These are phyloP conservation scores for Pezicula rhizophila DNA, from an alignment of 2,329 filamentous ascomycete species.

Conservation along the genomic window DNA sequence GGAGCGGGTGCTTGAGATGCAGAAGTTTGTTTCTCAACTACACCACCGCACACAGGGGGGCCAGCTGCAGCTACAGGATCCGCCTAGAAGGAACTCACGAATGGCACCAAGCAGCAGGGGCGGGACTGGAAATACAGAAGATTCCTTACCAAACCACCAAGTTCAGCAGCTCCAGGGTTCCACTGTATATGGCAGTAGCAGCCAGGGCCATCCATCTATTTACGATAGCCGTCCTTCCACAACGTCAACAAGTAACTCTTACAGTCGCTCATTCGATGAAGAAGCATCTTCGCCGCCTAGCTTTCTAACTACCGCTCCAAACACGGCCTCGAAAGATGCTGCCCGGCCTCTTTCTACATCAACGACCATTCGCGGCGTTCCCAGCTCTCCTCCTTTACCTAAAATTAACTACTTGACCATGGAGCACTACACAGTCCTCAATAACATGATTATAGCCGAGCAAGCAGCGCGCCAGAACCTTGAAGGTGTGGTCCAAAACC, in stretches of 20 bases:
- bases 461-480: slow-evolving; percentile 48
- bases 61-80: slow-evolving; percentile 19
- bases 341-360: slow-evolving; percentile 25
- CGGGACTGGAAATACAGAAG: slow-evolving; percentile 20
- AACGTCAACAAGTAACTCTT: slow-evolving; percentile 18
- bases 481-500: slow-evolving; percentile 48
- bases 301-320: slow-evolving; percentile 1
- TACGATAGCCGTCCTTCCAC: slow-evolving; percentile 19
- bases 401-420: slow-evolving; percentile 24
- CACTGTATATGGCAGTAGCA: slow-evolving; percentile 6
- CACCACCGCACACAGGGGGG: slow-evolving; percentile 6
- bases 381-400: slow-evolving; percentile 20
- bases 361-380: slow-evolving; percentile 23
- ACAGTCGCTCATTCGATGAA: slow-evolving; percentile 18
- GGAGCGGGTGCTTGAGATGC: slow-evolving; percentile 44
- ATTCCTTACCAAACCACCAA: slow-evolving; percentile 16
- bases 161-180: slow-evolving; percentile 6
- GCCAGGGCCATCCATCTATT: neutral
- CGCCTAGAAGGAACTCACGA: slow-evolving; percentile 10
- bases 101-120: slow-evolving; percentile 4
- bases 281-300: slow-evolving; percentile 6
- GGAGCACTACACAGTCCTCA: slow-evolving; percentile 45
- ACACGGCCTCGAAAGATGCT: slow-evolving; percentile 6
- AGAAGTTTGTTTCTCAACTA: slow-evolving; percentile 27
- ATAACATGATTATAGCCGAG: slow-evolving; percentile 49